Evolutionary conservation across 2,329 filamentous ascomycete species (phyloP), one percentile per base, ranked within the genome.

Genomic region (Colletotrichum tanaceti): DNA sequence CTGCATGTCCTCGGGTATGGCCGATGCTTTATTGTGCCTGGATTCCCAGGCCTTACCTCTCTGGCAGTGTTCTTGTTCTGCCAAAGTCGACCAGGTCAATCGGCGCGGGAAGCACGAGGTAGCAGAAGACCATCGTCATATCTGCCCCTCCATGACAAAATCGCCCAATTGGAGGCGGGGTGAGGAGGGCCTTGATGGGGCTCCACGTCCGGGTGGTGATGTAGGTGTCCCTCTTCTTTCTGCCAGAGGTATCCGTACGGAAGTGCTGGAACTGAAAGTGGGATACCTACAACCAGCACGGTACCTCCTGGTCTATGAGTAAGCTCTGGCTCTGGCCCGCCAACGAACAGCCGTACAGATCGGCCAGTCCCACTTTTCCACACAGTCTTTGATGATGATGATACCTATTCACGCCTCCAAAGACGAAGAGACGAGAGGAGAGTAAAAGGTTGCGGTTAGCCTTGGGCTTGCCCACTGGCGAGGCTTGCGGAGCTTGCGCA

Each of bases 111-210:
- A 66, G 61, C 24, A 57, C 43, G 50, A 66, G 65, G 65, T 68
- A 55, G 50, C 50, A 52, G 43, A 35, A 39, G 57, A 38, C 14
- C 55, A 69, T 69, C 66, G 66, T 69, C 66, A 69, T 69, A 69
- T 52, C 32, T 66, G 43, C 66, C 66, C 66, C 66, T 69, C 66
- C 62, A 61, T 61, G 55, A 60, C 28, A 61, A 50, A 32, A 32
- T 44, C 38, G 24, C 3, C 66, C 66, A 69, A 66, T 69, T 57
- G 62, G 43, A 49, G 49, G 43, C 38, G n/a, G 47, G 44, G 20
- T 24, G 44, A 47, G 62, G 50, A 47, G 62, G 49, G 55, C 57
- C 49, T 60, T 38, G 55, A 69, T 69, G 66, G 66, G 49, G 62
- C 66, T 46, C 49, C 6, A 46, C 28, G 60, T 24, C 54, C 49